Evolutionary conservation across 1,284 basidiomycete species (phyloP), one percentile per base, ranked within the genome.

Genomic region (Naganishia sp.): DNA sequence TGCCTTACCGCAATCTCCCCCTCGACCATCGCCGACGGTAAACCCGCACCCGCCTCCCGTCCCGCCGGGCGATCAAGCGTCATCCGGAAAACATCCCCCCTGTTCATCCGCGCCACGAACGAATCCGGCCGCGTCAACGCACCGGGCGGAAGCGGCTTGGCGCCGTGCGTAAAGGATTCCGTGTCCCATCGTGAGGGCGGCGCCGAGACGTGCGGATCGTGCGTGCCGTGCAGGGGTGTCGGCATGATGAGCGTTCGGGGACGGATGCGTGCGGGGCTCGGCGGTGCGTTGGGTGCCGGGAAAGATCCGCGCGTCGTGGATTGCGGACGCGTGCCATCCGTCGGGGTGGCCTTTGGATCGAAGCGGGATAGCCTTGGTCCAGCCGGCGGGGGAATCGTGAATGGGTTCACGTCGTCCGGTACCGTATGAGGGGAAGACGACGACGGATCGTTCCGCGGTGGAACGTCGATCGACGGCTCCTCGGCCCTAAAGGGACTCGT

Each of bases 191-290:
- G n/a, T 18, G 56, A 42, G 32, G 10, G 35, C 7, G 46, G 53
- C 17, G 28, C 67, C 50, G 31, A 51, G 52, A 41, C 31, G 54
- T 15, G 49, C 45, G 52, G 57, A 63, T 18, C 51, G 23, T 39
- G 35, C 10, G 35, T 6, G 31, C 70, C 71, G 3, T 72, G 67
- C 0, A 80, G 70, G 3, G 70, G 66, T 0, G 69, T 28, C 11
- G 79, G 79, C 77, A 80, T 78, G 66, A 79, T 67, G 18, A 80
- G 72, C 7, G 72, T 75, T 60, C 75, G 75, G 3, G 79, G 79
- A 1, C 76, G 74, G 3, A 78, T 65, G 3, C 78, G 71, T 43
- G 72, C 69, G 17, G 23, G 51, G 13, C 13, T 49, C n/a, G 15
- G 51, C 32, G 35, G 23, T 25, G 23, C 21, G 50, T 42, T 31